Conservation (phyloP, 495 filamentous ascomycete species). For the Aspergillus mulundensis region DNA sequence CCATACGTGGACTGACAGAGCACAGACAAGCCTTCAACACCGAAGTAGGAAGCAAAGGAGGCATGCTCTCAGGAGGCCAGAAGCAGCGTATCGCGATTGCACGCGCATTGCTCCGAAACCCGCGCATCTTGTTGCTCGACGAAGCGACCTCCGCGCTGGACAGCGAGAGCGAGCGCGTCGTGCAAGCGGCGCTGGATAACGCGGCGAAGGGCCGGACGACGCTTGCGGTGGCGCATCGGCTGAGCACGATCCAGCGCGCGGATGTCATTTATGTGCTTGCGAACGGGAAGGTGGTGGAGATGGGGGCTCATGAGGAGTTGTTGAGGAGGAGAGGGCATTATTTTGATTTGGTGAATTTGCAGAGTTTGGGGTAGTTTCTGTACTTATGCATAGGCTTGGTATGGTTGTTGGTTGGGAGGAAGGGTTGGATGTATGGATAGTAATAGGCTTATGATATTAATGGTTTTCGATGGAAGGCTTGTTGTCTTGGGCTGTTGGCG, state of each 20-base stretch:
- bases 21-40: slow-evolving; percentile 67
- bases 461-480: too few relatives aligned
- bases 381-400: not conserved
- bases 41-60: slow-evolving; percentile 69
- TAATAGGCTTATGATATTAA: too few relatives aligned
- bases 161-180: slow-evolving; percentile 74
- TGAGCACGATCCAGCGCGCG: slow-evolving; percentile 77
- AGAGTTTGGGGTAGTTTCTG: slow-evolving; percentile 53
- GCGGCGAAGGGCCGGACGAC: slow-evolving; percentile 72
- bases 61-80: slow-evolving; percentile 76
- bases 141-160: slow-evolving; percentile 81
- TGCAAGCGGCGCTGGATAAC: slow-evolving; percentile 75
- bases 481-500: too few relatives aligned
- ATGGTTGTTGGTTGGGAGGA: too few relatives aligned
- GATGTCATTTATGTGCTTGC: slow-evolving; percentile 83
- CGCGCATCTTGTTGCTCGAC: slow-evolving; percentile 69
- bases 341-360: slow-evolving; percentile 70
- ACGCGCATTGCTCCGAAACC: slow-evolving; percentile 67
- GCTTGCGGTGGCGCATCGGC: slow-evolving; percentile 73
- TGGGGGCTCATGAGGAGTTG: slow-evolving; percentile 65
- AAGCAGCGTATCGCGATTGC: slow-evolving; percentile 79
- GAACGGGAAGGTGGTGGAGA: slow-evolving; percentile 65
- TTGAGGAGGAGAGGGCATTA: slow-evolving; percentile 64
- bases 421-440: too few relatives aligned
- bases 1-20: slow-evolving; percentile 13